phyloP scores from a whole-genome alignment of 2,329 filamentous ascomycete genomes.

The Mariannaea sp. region DNA sequence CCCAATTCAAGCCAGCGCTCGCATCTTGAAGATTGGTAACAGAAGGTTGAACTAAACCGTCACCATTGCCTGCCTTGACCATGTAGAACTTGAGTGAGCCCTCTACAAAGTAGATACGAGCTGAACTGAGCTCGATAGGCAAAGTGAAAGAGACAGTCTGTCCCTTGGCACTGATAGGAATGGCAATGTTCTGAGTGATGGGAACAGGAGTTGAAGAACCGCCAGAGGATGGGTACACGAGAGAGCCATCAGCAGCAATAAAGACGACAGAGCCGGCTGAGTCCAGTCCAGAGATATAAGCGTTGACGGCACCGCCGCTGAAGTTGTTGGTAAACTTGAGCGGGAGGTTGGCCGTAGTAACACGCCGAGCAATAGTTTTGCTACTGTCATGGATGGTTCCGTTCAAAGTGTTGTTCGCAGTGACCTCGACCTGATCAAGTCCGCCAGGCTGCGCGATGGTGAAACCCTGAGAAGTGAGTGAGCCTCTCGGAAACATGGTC shows the following conservation, averaged over 20 bases:
- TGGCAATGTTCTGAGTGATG: slow-evolving; percentile 48
- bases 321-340: slow-evolving; percentile 52
- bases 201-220: slow-evolving; percentile 43
- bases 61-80: slow-evolving; percentile 39
- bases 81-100: slow-evolving; percentile 50
- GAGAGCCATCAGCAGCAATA: slow-evolving; percentile 46
- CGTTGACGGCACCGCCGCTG: slow-evolving; percentile 44
- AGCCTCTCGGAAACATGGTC: slow-evolving; percentile 10
- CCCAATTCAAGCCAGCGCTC: slow-evolving; percentile 52
- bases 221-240: slow-evolving; percentile 49
- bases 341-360: slow-evolving; percentile 27
- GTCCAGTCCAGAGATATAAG: slow-evolving; percentile 54
- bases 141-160: slow-evolving; percentile 46
- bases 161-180: slow-evolving; percentile 47
- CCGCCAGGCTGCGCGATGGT: slow-evolving; percentile 41
- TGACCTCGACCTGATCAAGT: slow-evolving; percentile 43
- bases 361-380: slow-evolving; percentile 1
- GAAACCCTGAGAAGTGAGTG: slow-evolving; percentile 32
- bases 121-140: slow-evolving; percentile 48
- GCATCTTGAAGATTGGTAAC: slow-evolving; percentile 50
- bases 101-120: slow-evolving; percentile 52
- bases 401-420: slow-evolving; percentile 47
- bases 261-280: slow-evolving; percentile 48
- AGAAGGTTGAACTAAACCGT: slow-evolving; percentile 55
- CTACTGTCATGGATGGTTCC: slow-evolving; percentile 38